Conservation (phyloP, 495 filamentous ascomycete species). For the Trichoderma reesei region DNA sequence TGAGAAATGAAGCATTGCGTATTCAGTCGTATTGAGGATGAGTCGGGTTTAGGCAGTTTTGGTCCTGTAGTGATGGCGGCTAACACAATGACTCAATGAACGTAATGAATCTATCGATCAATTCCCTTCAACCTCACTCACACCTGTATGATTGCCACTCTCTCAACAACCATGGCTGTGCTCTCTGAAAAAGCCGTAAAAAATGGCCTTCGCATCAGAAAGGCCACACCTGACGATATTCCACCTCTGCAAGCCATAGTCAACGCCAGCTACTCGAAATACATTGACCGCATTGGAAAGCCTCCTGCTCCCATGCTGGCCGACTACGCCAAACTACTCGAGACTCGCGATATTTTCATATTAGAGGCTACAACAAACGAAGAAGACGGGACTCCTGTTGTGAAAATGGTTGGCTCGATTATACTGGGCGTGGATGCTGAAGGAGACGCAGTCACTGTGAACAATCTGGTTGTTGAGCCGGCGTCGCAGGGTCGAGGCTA, state of each 20-base stretch:
- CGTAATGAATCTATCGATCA: background rate
- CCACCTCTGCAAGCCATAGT: constrained; percentile 22
- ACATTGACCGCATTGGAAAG: constrained; percentile 29
- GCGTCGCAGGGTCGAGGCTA: constrained; percentile 24
- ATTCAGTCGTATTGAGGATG: too few relatives aligned
- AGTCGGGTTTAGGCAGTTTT: too few relatives aligned
- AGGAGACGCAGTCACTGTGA: constrained; percentile 19
- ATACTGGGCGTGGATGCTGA: constrained; percentile 14
- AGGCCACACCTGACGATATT: constrained; percentile 20
- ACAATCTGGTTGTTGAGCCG: constrained; percentile 27
- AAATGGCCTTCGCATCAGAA: constrained; percentile 12
- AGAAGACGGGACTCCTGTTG: background rate
- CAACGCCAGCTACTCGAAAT: constrained; percentile 26
- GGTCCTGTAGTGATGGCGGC: too few relatives aligned
- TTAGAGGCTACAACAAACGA: background rate
- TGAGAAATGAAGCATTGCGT: too few relatives aligned
- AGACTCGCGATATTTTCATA: background rate
- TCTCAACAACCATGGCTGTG: background rate
- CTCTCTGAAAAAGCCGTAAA: background rate
- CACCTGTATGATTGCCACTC: background rate
- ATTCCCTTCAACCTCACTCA: background rate
- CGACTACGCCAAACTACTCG: constrained; percentile 17
- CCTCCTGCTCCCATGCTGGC: constrained; percentile 27
- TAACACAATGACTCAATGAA: background rate
- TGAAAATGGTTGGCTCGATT: constrained; percentile 4